These are phyloP conservation scores for Schwanniomyces yamadae DNA, from an alignment of 805 yeast genomes.

Conservation along the genomic window DNA sequence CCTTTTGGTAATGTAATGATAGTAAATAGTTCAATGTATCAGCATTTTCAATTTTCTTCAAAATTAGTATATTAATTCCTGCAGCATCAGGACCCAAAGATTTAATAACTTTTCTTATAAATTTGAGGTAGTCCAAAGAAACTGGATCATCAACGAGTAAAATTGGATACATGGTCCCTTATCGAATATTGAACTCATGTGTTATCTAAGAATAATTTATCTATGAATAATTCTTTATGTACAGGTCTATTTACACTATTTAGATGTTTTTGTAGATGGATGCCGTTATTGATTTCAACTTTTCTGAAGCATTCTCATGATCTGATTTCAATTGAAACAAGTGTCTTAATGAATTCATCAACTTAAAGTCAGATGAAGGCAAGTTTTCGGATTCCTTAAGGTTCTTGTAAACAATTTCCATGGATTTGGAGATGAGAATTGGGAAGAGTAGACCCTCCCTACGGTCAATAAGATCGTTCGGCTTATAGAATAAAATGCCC, in stretches of 20 bases:
- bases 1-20: conserved; percentile 25
- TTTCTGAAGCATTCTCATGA: conserved; percentile 13
- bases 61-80: conserved; percentile 26
- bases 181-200: background rate
- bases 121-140: conserved; percentile 10
- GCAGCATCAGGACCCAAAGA: background rate
- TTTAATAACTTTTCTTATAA: conserved; percentile 7
- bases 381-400: conserved; percentile 17
- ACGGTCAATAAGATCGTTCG: conserved; percentile 20
- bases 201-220: background rate
- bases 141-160: conserved; percentile 15
- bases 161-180: conserved; percentile 5
- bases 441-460: conserved; percentile 17
- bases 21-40: conserved; percentile 26
- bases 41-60: conserved; percentile 17
- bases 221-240: background rate
- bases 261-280: conserved; percentile 1
- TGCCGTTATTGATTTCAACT: conserved; percentile 8
- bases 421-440: conserved; percentile 18
- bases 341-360: conserved; percentile 17
- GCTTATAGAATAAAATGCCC: conserved; percentile 29
- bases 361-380: conserved; percentile 14
- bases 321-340: conserved; percentile 14
- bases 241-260: conserved; percentile 1
- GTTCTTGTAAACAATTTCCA: conserved; percentile 21